Base-by-base conservation (phyloP, 2,329 filamentous ascomycete species). In the Leptoxyphium fumago region DNA sequence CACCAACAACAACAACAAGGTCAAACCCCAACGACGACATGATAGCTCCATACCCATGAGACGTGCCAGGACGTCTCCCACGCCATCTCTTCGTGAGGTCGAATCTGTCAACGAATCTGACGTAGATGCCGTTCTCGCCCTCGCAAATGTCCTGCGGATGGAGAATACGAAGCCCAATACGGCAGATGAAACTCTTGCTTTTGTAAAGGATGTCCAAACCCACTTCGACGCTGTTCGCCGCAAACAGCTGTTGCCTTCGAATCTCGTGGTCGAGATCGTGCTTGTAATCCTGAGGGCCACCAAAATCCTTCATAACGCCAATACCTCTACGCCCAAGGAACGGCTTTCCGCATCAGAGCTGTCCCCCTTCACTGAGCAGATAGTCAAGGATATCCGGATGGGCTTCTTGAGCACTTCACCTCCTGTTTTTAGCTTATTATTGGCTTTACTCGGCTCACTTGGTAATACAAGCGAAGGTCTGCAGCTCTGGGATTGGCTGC, bases 401-500 rank as follows among this genome's bases (percentile, higher is more conserved):
- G 61, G 61, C 3, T 42, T 50, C 1, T 46, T 68, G 9, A 54
- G 57, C 14, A 62, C 66, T 9, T 55, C 64, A 48, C 48, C 58
- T n/a, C 43, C 50, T 39, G 61, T 68, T 40, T 61, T 64, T 49
- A 48, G 71, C n/a, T 68, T 71, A 49, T 50, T 73, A 13, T 54
- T 74, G 29, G 61, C 61, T 29, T 62, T 68, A 39, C 67, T 66
- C 54, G 72, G 69, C 47, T 65, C 71, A 47, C 55, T 59, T 29
- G 57, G 59, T n/a, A 58, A 60, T 34, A 41, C 46, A n/a, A 50
- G 50, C 34, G 41, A 44, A n/a, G 56, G 54, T 9, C 30, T 51
- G 4, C 26, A 56, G 2, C 68, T 73, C 48, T 75, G 71, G 71
- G 50, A 57, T 15, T 73, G 69, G 69, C 58, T 74, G 11, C 49